A percentile compares a stretch with the other conserved stretches of the same genome.
These are phyloP conservation scores for Tetrahymena borealis DNA, from an alignment of 73 alveolate genomes.

Conservation along the genomic window DNA sequence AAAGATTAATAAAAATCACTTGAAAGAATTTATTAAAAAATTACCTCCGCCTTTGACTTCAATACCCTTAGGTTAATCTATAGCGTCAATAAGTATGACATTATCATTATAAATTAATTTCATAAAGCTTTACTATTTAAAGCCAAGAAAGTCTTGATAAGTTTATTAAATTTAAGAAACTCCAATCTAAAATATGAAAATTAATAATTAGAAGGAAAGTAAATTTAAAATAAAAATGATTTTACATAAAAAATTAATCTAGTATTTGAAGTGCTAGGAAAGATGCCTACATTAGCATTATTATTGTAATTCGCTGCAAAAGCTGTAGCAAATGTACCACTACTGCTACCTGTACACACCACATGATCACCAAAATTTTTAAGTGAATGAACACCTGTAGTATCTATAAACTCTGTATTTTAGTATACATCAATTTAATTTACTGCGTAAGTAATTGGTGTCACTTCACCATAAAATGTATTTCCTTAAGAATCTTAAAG, in stretches of 20 bases:
- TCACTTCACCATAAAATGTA: neutral
- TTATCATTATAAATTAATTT: neutral
- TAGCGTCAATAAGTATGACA: neutral
- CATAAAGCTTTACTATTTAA: neutral
- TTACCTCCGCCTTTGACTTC: neutral
- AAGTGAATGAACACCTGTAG: neutral
- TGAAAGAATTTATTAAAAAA: too few relatives aligned
- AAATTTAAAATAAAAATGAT: neutral
- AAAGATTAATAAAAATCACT: too few relatives aligned
- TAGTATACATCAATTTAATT: neutral
- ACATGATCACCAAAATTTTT: neutral
- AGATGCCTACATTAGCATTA: neutral
- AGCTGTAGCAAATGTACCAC: neutral
- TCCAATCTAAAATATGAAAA: neutral
- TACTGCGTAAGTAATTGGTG: neutral
- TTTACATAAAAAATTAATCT: neutral
- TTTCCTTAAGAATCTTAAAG: neutral
- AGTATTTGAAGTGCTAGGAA: neutral
- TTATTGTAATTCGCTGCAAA: neutral
- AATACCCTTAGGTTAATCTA: neutral
- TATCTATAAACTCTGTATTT: neutral
- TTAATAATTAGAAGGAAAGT: neutral
- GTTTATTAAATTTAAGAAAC: neutral
- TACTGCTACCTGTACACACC: neutral
- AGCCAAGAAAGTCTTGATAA: neutral